Evolutionary conservation across 1,284 basidiomycete genomes (phyloP).

Genomic region (Cutaneotrichosporon arboriforme): DNA sequence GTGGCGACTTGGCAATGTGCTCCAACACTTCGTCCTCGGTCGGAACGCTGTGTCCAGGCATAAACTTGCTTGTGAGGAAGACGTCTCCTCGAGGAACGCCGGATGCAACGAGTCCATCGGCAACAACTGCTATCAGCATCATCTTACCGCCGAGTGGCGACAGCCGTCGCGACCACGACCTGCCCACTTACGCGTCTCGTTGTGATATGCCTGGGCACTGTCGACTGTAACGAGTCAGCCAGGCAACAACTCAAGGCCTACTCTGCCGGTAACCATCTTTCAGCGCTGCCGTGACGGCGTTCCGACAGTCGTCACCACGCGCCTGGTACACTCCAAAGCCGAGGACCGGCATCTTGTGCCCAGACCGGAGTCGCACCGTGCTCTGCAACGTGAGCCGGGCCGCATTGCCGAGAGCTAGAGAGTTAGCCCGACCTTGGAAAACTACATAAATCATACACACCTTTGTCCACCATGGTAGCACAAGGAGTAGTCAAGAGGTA

Average conservation of each 20-base stretch:
- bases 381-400: slow-evolving; percentile 25
- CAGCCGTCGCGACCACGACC: not conserved
- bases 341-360: slow-evolving; percentile 59
- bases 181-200: slow-evolving; percentile 66
- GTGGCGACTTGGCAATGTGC: slow-evolving; percentile 19
- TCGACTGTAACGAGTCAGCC: slow-evolving; percentile 27
- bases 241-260: slow-evolving; percentile 29
- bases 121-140: slow-evolving; percentile 27
- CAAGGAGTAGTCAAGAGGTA: too few species aligned
- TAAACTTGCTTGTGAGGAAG: slow-evolving; percentile 58
- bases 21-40: slow-evolving; percentile 46
- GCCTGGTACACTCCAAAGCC: slow-evolving; percentile 79
- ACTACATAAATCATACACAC: too few species aligned
- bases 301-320: slow-evolving; percentile 53
- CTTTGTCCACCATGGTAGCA: not conserved
- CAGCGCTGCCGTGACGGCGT: slow-evolving; percentile 63
- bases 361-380: slow-evolving; percentile 38
- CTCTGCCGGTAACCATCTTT: slow-evolving; percentile 64
- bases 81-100: slow-evolving; percentile 32
- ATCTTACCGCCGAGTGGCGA: not conserved
- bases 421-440: not conserved
- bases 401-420: not conserved
- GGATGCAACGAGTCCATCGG: slow-evolving; percentile 17
- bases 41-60: slow-evolving; percentile 53
- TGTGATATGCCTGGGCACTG: slow-evolving; percentile 63